phyloP scores from a whole-genome alignment of 2,329 filamentous ascomycete species.

The Aspergillus jensenii region DNA sequence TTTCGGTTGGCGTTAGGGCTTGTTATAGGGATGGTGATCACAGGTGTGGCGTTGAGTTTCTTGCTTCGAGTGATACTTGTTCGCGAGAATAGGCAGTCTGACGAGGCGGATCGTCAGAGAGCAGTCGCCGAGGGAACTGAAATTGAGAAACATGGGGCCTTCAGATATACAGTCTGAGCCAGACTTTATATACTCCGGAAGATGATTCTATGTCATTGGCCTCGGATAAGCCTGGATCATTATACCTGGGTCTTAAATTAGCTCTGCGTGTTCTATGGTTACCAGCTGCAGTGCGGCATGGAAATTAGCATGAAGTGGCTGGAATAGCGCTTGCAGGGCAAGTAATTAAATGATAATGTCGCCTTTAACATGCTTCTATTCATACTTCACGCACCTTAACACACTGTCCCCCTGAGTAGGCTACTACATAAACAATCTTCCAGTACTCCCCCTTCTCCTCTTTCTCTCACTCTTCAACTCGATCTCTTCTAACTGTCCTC shows the following conservation, averaged over 20 bases:
- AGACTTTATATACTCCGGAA: no score
- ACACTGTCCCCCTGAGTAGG: not conserved
- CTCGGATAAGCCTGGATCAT: no score
- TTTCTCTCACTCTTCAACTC: not conserved
- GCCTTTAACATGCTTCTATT: not conserved
- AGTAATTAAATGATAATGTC: no score
- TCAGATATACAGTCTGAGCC: constrained; percentile 3
- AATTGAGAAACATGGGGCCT: not conserved
- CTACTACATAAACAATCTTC: not conserved
- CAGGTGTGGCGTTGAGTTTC: constrained; percentile 28
- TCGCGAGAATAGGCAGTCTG: constrained; percentile 49
- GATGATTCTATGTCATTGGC: no score
- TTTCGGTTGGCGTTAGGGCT: constrained; percentile 39
- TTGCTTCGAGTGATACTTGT: constrained; percentile 31
- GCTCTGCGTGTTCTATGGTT: no score
- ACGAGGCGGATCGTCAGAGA: not conserved
- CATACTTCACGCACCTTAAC: not conserved
- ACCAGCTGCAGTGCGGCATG: no score
- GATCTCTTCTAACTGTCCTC: not conserved
- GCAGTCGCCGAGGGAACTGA: not conserved
- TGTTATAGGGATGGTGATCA: constrained; percentile 32
- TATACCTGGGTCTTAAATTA: no score
- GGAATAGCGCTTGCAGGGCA: not conserved
- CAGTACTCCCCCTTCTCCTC: not conserved
- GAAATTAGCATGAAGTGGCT: no score